Evolutionary conservation across 2,329 filamentous ascomycete genomes (phyloP).

Genomic region (Penicillium carneum): DNA sequence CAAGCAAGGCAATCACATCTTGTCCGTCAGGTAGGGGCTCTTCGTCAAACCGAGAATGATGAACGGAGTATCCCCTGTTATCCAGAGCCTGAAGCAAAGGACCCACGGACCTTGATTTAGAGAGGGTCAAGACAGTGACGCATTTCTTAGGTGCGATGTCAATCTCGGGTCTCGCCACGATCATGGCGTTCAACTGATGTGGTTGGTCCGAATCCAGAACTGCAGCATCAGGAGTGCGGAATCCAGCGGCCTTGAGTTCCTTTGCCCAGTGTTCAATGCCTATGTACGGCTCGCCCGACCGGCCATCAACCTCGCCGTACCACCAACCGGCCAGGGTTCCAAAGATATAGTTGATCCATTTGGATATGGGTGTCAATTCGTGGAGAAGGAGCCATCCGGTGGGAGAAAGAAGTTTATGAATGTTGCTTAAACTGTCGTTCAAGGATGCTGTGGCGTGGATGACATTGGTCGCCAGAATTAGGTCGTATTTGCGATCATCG

Average conservation of each 20-base stretch:
- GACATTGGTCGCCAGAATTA: conserved; percentile 47
- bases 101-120: neutral
- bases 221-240: conserved; percentile 20
- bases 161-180: conserved; percentile 16
- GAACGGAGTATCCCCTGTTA: conserved; percentile 13
- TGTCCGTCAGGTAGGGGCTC: conserved; percentile 11
- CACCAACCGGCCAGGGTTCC: conserved; percentile 53
- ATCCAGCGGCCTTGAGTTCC: conserved; percentile 31
- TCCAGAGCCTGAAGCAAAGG: conserved; percentile 3
- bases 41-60: conserved; percentile 4
- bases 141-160: neutral
- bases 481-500: conserved; percentile 39
- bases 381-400: conserved; percentile 57
- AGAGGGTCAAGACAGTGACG: neutral
- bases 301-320: conserved; percentile 37
- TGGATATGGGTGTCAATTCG: conserved; percentile 45
- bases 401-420: conserved; percentile 44
- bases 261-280: conserved; percentile 26
- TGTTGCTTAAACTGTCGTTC: conserved; percentile 36
- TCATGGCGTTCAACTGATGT: conserved; percentile 19
- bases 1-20: conserved; percentile 26
- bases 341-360: conserved; percentile 38
- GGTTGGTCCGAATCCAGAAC: conserved; percentile 18
- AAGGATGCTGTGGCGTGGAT: conserved; percentile 36
- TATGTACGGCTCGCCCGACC: conserved; percentile 32